Base-by-base conservation (phyloP, 2,329 filamentous ascomycete genomes). In the Phaeophleospora eucalypticola region DNA sequence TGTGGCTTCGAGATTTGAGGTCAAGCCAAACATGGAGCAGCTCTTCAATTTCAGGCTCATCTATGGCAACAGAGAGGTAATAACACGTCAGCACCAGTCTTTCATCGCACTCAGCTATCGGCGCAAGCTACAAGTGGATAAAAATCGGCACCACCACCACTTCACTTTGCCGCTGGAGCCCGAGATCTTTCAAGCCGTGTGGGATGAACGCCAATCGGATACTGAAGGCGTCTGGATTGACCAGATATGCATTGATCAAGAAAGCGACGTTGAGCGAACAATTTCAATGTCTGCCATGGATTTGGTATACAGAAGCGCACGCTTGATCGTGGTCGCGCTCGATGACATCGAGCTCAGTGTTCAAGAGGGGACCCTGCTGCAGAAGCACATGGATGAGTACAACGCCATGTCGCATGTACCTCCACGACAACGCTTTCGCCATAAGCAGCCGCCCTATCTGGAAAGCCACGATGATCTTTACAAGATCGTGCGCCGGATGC, bases 51-150 rank as follows among this genome's bases (percentile, higher is more conserved):
- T 73, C 50, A 59, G 68, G 32, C 59, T 73, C 17, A 67, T 73
- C 21, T 62, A 62, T 47, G 52, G 49, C 17, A 45, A 59, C 49
- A 63, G 62, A 41, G 64, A 68, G 19, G 47, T 65, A 21, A 54
- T 62, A 4, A 59, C 55, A 9, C 54, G 51, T 4, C 60, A 58
- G 34, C 64, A 68, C 27, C 66, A 67, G n/a, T 64, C 67, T 4
- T 72, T 68, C 50, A 68, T 72, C 33, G 69, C 71, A 3, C 51
- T 73, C 39, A 72, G 70, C 57, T 73, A 73, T 51, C 66, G 69
- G 46, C 66, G 69, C 49, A 68, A 67, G 51, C 48, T 41, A 44
- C 57, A 45, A 41, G 60, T 58, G 38, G 52, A 55, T 41, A 67
- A 48, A 54, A 51, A 20, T 53, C n/a, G n/a, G n/a, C 62, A 43